Base-by-base conservation (phyloP, 164 flowering plant genomes). In the Aristolochia californica region DNA sequence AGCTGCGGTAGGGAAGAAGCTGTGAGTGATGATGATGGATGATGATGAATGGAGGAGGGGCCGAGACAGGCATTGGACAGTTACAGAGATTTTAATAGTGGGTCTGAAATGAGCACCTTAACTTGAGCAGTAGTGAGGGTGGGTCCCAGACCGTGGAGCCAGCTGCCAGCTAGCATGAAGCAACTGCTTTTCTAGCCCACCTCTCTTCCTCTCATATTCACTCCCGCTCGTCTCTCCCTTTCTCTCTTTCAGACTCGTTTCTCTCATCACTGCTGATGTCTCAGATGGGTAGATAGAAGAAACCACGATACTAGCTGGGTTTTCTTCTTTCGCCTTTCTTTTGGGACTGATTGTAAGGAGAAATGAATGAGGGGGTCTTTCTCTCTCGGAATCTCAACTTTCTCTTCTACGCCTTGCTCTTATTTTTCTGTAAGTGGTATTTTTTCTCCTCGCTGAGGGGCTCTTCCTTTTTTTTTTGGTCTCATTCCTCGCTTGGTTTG, bases 381-480 rank as follows among this genome's bases (percentile, higher is more conserved):
- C 69, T 56, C 28, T 48, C 57, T 63, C 62, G 65, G 62, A 59
- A 64, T 40, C 53, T 62, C 58, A 45, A 22, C 21, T 59, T 63
- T 54, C 62, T 66, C 15, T n/a, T 80, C 59, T 50, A 13, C 54
- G 23, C 54, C 27, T 14, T 23, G 23, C 61, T 80, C 56, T 57
- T 75, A 49, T 14, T 66, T 54, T 57, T 75, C 23, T 72, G 89
- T 80, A 71, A 79, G 85, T 76, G n/a, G n/a, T n/a, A 12, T 4
- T 25, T 4, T 18, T 58, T n/a, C n/a, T n/a, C n/a, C 14, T 62
- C 53, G 0, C 22, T 14, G 4, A 62, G 62, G 38, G n/a, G 26
- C 34, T 55, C 22, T 40, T 62, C 20, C 13, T 64, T 63, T 23
- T 27, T 14, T n/a, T 60, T 0, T n/a, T 62, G 63, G 61, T 60